Conservation (phyloP, 2,329 filamentous ascomycete genomes). For the Venturia oleaginea region DNA sequence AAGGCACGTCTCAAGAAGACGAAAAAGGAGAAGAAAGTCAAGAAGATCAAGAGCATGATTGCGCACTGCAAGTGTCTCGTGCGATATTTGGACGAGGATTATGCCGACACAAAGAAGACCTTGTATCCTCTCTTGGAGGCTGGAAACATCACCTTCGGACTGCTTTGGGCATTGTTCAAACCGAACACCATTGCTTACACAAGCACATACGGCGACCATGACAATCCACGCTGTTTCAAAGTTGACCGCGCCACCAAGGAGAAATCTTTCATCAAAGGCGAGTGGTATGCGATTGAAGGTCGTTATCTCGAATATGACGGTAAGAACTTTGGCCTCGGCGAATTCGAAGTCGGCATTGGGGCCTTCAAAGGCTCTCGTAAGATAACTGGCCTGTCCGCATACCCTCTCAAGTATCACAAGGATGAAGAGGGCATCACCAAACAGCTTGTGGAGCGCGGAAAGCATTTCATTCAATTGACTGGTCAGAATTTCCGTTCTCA, state of each 20-base stretch:
- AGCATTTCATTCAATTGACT: conserved; percentile 71
- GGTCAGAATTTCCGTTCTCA: conserved; percentile 78
- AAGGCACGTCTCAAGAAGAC: conserved; percentile 49
- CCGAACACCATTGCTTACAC: conserved; percentile 72
- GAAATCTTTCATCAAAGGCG: conserved; percentile 57
- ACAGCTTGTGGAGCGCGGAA: conserved; percentile 68
- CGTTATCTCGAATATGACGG: conserved; percentile 82
- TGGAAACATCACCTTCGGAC: conserved; percentile 71
- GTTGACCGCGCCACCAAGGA: conserved; percentile 68
- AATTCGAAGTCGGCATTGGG: conserved; percentile 58
- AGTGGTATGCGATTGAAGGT: conserved; percentile 69
- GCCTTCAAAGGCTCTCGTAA: conserved; percentile 73
- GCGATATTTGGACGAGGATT: conserved; percentile 74
- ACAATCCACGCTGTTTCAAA: conserved; percentile 75
- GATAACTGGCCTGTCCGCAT: conserved; percentile 69
- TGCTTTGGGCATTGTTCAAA: conserved; percentile 37
- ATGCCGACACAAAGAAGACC: conserved; percentile 66
- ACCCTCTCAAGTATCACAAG: conserved; percentile 72
- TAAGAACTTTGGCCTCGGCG: conserved; percentile 71
- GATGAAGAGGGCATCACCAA: conserved; percentile 55
- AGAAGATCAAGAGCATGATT: conserved; percentile 49
- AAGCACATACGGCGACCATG: conserved; percentile 64
- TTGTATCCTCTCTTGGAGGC: conserved; percentile 72
- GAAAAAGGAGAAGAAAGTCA: conserved; percentile 55
- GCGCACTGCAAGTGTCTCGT: conserved; percentile 63